These are phyloP conservation scores for Plantago elongata DNA, from an alignment of 257 asterid genomes.

Conservation along the genomic window DNA sequence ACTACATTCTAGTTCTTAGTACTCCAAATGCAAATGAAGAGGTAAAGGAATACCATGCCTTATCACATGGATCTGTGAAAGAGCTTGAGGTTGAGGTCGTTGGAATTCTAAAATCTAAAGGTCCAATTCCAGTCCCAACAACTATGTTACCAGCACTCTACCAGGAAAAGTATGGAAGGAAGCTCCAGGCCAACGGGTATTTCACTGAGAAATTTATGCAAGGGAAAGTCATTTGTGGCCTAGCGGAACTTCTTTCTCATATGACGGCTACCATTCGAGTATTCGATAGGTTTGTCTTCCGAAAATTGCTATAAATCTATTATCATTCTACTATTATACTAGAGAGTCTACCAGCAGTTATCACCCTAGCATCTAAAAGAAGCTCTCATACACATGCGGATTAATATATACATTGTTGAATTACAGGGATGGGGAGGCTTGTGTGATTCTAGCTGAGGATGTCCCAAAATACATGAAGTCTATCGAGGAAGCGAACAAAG, in stretches of 20 bases:
- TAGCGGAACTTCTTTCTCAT: constrained; percentile 21
- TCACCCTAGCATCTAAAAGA: no score
- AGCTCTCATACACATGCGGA: no score
- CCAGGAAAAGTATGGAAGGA: constrained; percentile 24
- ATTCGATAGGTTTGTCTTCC: constrained; percentile 15
- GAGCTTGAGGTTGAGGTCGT: constrained; percentile 25
- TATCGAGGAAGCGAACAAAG: constrained; percentile 5
- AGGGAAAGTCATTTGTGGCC: constrained; percentile 13
- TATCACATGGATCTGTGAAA: constrained; percentile 17
- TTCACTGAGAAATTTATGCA: constrained; percentile 14
- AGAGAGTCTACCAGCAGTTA: no score
- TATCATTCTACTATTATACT: background rate
- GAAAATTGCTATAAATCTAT: background rate
- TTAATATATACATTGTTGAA: background rate
- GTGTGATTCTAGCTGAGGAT: constrained; percentile 24
- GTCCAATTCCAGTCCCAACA: constrained; percentile 28
- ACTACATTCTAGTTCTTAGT: constrained; percentile 24
- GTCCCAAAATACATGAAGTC: constrained; percentile 11
- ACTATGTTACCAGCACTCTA: constrained; percentile 22
- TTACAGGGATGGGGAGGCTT: constrained; percentile 22
- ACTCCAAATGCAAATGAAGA: background rate
- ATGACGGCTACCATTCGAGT: constrained; percentile 21
- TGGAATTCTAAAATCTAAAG: constrained; percentile 22
- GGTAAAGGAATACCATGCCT: background rate
- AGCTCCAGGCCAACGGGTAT: constrained; percentile 21